Base-by-base conservation (phyloP, 1,284 basidiomycete species). In the Gymnopus androsaceus region DNA sequence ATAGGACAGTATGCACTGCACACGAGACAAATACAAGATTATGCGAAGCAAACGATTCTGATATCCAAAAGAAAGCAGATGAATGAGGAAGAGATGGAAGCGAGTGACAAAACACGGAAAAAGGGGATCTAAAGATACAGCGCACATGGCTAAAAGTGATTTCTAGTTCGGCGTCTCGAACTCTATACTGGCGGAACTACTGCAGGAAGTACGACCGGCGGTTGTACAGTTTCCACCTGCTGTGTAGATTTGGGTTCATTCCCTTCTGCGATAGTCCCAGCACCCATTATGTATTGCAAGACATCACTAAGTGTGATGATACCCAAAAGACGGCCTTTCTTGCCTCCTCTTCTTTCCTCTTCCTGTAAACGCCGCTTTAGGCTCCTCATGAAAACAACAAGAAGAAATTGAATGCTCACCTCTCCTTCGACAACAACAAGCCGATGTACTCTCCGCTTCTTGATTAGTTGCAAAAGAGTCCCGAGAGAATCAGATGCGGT, bases 231-330 rank as follows among this genome's bases (percentile, higher is more conserved):
- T 64, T 67, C 60, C 61, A 66, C 45, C 63, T 53, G 55, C 31
- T 46, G 65, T 55, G 40, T 75, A 74, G n/a, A 57, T 57, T 33
- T 33, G 28, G 44, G 28, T 31, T 46, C 44, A 11, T 46, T 25
- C 3, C 66, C 69, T 63, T 80, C 82, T 17, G 75, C 76, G 21
- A 84, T 79, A 4, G 72, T 72, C 17, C 76, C 70, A 54, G 81
- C 80, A 45, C 90, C 92, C 51, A 96, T 90, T 57, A 96, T 77
- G 66, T 95, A 94, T 38, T 88, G 83, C 62, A 98, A 76, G 34
- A 98, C 92, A 69, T 98, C 95, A 68, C 90, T 94, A 57, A 97
- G 77, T 7, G 92, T 94, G 69, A 98, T 92, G 63, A 97, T 87
- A 0, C 95, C 95, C 30, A 95, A 74, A 5, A 98, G 75, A 5